Evolutionary conservation across 495 filamentous ascomycete genomes (phyloP).

Genomic region (Podospora comata): DNA sequence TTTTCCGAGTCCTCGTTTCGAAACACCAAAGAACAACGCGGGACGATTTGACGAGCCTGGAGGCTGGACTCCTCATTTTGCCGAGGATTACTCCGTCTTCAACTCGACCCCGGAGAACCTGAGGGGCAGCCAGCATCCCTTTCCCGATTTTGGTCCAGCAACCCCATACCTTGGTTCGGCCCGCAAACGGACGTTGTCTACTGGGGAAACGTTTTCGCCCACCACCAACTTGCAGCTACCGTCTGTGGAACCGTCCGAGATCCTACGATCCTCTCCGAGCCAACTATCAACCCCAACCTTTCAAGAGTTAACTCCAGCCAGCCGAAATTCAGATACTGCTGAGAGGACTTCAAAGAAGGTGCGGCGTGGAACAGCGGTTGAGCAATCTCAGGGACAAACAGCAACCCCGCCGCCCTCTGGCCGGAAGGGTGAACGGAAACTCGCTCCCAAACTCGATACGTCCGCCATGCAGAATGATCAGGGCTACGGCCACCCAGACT

Average conservation of each 20-base stretch:
- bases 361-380: conserved; percentile 36
- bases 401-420: conserved; percentile 51
- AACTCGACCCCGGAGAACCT: conserved; percentile 53
- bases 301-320: conserved; percentile 17
- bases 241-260: conserved; percentile 55
- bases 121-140: conserved; percentile 38
- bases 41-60: conserved; percentile 47
- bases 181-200: conserved; percentile 42
- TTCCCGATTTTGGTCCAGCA: conserved; percentile 39
- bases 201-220: conserved; percentile 48
- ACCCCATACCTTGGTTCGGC: conserved; percentile 33
- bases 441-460: conserved; percentile 49
- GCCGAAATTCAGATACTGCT: conserved; percentile 23
- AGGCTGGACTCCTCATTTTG: conserved; percentile 55
- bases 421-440: conserved; percentile 49
- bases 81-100: conserved; percentile 58
- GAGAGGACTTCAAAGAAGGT: conserved; percentile 40
- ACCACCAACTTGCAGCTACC: conserved; percentile 50
- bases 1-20: conserved; percentile 62
- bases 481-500: conserved; percentile 44
- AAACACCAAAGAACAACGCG: conserved; percentile 58
- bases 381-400: conserved; percentile 43
- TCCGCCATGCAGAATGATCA: conserved; percentile 54
- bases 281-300: conserved; percentile 40
- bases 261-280: conserved; percentile 54